phyloP scores from a whole-genome alignment of 1,139 yeast genomes.

The Nadsonia starkeyi-henricii region DNA sequence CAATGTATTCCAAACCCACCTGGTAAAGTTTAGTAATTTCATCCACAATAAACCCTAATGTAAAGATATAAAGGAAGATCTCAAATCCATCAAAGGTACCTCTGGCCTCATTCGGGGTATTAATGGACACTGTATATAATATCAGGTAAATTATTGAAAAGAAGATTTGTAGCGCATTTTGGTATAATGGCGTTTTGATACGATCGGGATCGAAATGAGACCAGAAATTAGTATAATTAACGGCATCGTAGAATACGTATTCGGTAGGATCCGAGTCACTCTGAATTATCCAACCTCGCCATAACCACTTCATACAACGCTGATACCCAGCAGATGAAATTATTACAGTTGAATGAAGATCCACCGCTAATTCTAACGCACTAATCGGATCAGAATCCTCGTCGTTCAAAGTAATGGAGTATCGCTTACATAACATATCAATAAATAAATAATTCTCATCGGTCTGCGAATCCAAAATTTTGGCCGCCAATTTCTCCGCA shows the following conservation, averaged over 20 bases:
- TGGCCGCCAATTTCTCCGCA: slow-evolving; percentile 60
- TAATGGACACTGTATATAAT: slow-evolving; percentile 53
- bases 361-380: slow-evolving; percentile 76
- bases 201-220: slow-evolving; percentile 76
- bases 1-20: slow-evolving; percentile 57
- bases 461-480: slow-evolving; percentile 49
- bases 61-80: slow-evolving; percentile 45
- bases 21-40: slow-evolving; percentile 61
- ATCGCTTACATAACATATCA: slow-evolving; percentile 67
- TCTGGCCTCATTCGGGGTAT: slow-evolving; percentile 15
- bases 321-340: slow-evolving; percentile 75
- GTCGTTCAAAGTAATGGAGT: slow-evolving; percentile 49
- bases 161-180: slow-evolving; percentile 54
- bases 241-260: slow-evolving; percentile 50
- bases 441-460: slow-evolving; percentile 51
- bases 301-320: slow-evolving; percentile 75
- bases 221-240: slow-evolving; percentile 39
- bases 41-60: slow-evolving; percentile 52
- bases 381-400: slow-evolving; percentile 48
- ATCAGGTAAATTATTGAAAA: slow-evolving; percentile 53
- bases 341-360: slow-evolving; percentile 65
- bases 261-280: slow-evolving; percentile 50
- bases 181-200: slow-evolving; percentile 73
- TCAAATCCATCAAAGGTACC: slow-evolving; percentile 36
- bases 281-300: slow-evolving; percentile 90